Percentiles rank a stretch among this genome's conserved stretches.
Conservation (phyloP, 2,329 filamentous ascomycete species). For the Neoascochyta sp. region DNA sequence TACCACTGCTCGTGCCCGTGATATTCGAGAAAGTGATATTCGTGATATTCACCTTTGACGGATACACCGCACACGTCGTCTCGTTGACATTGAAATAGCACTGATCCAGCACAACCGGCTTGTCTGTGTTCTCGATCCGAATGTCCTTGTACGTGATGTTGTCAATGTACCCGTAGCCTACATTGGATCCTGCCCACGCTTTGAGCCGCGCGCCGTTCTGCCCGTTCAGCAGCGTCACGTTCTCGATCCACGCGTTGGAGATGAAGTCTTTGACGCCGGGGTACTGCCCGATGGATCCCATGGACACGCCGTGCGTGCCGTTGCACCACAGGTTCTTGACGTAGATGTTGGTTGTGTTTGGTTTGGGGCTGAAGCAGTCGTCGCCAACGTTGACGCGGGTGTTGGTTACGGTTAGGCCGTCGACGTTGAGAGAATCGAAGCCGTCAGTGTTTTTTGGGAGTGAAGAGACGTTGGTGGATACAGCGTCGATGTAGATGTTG, state of each 20-base stretch:
- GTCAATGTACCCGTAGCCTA: slow-evolving; percentile 59
- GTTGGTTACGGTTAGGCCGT: slow-evolving; percentile 46
- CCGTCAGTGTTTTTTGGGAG: slow-evolving; percentile 61
- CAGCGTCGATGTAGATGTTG: slow-evolving; percentile 53
- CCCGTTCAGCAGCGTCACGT: slow-evolving; percentile 55
- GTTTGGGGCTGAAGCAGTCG: slow-evolving; percentile 32
- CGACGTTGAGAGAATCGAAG: slow-evolving; percentile 58
- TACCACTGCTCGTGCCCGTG: slow-evolving; percentile 54
- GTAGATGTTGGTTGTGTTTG: slow-evolving; percentile 35
- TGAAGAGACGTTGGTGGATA: slow-evolving; percentile 48
- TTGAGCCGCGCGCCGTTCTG: slow-evolving; percentile 58
- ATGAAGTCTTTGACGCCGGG: slow-evolving; percentile 32
- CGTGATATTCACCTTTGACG: slow-evolving; percentile 57
- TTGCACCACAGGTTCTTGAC: slow-evolving; percentile 35
- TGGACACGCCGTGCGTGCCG: slow-evolving; percentile 32
- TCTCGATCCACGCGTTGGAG: slow-evolving; percentile 53
- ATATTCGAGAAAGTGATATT: slow-evolving; percentile 59
- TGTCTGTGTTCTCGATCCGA: slow-evolving; percentile 56
- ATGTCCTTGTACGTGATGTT: slow-evolving; percentile 63
- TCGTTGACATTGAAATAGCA: slow-evolving; percentile 59
- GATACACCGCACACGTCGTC: slow-evolving; percentile 51
- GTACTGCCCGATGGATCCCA: slow-evolving; percentile 33
- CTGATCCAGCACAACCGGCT: slow-evolving; percentile 57
- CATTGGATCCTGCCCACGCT: slow-evolving; percentile 56
- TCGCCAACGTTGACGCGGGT: slow-evolving; percentile 36